Evolutionary conservation across 2,329 filamentous ascomycete species (phyloP), one percentile per base, ranked within the genome.

Genomic region (Aaosphaeria pasadenensis): DNA sequence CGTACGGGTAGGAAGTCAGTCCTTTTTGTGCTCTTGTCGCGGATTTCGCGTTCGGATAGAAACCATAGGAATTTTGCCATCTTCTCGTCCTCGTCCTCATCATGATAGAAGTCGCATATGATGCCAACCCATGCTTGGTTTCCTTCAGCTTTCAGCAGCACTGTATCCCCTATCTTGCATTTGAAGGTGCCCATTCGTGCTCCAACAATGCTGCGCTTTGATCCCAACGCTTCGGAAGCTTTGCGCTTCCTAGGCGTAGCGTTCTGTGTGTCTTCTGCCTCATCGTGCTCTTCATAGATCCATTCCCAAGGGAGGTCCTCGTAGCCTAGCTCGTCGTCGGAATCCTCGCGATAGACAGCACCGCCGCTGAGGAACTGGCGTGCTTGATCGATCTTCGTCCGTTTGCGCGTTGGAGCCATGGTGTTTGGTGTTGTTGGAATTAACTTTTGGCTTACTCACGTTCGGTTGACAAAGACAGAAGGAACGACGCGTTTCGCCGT

Each of bases 21-120:
- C 62, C 90, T 79, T 73, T 94, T 95, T 72, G 89, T 92, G 49
- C 84, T 81, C 64, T 86, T 87, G 60, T 89, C 94, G 30, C 86
- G 83, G 51, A 96, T 89, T 71, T 97, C 92, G 62, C 87, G 88
- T 60, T 95, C 88, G 0, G 89, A 90, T 0, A 89, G 91, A 66
- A 99, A 96, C 94, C 94, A 99, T 80, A 96, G 86, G 64, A 99
- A 94, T 53, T 87, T 88, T 47, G 88, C 92, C 29, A 86, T 84
- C 76, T 90, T 96, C 53, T 77, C 75, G 4, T 84, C 85, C 9
- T 69, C 59, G 40, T 54, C 53, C 41, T 87, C 85, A 31, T 85
- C 82, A 41, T 92, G 85, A 36, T 85, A 67, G 57, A 99, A 96
- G 39, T 89, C 85, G 60, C 86, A 87, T 45, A 96, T 87, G 52